phyloP scores from a whole-genome alignment of 176 grass and related monocot genomes.

The Leersia perrieri region DNA sequence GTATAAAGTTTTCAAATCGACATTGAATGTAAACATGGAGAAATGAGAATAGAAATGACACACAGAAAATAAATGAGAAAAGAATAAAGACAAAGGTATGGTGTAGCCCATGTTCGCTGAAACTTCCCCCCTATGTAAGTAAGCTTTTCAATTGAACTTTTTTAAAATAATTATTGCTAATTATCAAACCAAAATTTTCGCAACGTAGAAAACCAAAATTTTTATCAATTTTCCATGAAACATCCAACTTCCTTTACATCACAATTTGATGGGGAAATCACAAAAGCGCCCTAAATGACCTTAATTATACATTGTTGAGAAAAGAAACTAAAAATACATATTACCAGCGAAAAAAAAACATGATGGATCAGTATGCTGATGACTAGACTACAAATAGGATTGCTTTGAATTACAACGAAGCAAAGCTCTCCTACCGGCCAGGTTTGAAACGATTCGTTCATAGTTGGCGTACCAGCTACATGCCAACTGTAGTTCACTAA shows the following conservation, averaged over 20 bases:
- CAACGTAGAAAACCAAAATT: background rate
- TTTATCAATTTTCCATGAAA: background rate
- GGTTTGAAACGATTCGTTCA: background rate
- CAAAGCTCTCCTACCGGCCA: background rate
- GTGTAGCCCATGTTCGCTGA: background rate
- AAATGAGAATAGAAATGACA: background rate
- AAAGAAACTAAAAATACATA: background rate
- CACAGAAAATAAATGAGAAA: background rate
- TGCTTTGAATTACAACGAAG: background rate
- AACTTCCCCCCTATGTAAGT: background rate
- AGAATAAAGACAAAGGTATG: too few species aligned
- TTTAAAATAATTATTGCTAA: background rate
- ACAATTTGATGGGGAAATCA: background rate
- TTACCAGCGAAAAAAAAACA: background rate
- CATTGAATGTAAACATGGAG: background rate
- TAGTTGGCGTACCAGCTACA: background rate
- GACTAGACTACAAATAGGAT: slow-evolving; percentile 1
- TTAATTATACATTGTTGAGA: background rate
- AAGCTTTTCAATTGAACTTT: background rate
- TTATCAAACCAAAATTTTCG: background rate
- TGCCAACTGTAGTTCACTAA: background rate
- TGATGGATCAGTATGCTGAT: background rate
- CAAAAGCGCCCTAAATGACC: background rate
- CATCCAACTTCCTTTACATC: background rate
- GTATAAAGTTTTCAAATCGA: background rate